Conservation (phyloP, 345 rosid genomes). For the Aegle marmelos region DNA sequence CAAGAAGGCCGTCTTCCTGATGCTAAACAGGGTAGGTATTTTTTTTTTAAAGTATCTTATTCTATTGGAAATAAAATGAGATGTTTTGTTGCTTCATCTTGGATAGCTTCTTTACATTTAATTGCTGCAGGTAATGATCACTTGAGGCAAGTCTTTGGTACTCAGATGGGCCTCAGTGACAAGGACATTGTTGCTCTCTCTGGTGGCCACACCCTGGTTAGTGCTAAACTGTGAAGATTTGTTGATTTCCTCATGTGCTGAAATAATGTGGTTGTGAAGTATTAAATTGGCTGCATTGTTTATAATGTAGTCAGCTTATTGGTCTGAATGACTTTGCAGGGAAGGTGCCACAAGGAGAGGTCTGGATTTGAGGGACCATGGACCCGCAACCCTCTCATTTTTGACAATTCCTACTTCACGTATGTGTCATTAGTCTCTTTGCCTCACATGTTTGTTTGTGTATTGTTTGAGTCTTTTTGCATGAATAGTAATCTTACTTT, state of each 20-base stretch:
- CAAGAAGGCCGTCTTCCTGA: conserved; percentile 98
- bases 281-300: not conserved
- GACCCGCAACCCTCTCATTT: conserved; percentile 84
- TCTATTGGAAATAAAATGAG: not conserved
- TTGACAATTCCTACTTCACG: conserved; percentile 93
- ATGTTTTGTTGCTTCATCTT: not conserved
- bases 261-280: not conserved
- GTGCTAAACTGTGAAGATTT: conserved; percentile 8
- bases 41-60: not conserved
- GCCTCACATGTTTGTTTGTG: not conserved
- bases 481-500: not conserved
- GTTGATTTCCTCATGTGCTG: not conserved
- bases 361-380: conserved; percentile 98
- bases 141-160: conserved; percentile 65
- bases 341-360: conserved; percentile 93
- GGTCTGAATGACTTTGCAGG: conserved; percentile 37
- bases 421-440: conserved; percentile 22
- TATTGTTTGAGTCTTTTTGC: not conserved
- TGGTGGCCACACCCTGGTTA: conserved; percentile 95
- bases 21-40: conserved; percentile 70
- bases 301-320: not conserved
- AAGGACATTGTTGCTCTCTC: conserved; percentile 90
- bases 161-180: conserved; percentile 86
- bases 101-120: not conserved
- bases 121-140: conserved; percentile 60